Percentiles rank a stretch among this genome's conserved stretches.
Conservation (phyloP, 257 asterid genomes). For the Sherardia arvensis region DNA sequence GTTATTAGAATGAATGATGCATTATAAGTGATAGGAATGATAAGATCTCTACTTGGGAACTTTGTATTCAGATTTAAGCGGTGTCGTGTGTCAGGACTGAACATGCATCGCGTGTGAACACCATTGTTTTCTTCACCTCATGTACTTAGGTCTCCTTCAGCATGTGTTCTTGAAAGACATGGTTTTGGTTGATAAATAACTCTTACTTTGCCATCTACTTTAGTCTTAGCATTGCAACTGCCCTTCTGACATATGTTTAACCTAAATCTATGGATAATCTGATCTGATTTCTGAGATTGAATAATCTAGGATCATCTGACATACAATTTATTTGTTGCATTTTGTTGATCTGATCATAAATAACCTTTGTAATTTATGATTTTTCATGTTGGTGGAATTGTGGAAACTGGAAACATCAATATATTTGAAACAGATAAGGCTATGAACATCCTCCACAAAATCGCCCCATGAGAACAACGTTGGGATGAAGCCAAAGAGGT, state of each 20-base stretch:
- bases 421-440: constrained; percentile 11
- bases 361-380: background rate
- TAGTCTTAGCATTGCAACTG: background rate
- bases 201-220: background rate
- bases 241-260: background rate
- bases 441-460: constrained; percentile 11
- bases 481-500: constrained; percentile 5
- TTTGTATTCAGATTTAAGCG: background rate
- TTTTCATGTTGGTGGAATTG: background rate
- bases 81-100: background rate
- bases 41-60: background rate
- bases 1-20: background rate
- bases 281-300: background rate
- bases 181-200: background rate
- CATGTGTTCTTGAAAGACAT: too few species aligned
- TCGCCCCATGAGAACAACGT: background rate
- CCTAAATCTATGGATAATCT: background rate
- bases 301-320: background rate
- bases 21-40: background rate
- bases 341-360: background rate
- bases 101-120: too few species aligned
- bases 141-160: background rate
- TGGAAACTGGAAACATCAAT: too few species aligned
- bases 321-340: background rate
- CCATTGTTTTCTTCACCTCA: too few species aligned